Base-by-base conservation (phyloP, 2,329 filamentous ascomycete species). In the Sclerotinia subarctica region DNA sequence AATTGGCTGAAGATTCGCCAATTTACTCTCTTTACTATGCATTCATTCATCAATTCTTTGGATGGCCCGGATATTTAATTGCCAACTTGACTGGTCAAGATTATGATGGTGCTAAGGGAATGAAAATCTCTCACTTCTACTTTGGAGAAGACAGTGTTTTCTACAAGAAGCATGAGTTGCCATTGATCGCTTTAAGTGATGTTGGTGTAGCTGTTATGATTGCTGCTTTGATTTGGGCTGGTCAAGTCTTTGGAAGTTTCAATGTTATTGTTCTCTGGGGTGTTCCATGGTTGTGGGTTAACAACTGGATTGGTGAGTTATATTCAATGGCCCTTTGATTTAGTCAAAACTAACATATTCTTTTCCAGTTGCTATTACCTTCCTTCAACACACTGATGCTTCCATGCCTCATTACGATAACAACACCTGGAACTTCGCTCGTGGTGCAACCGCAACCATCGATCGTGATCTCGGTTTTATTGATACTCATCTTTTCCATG, bases 341-440 rank as follows among this genome's bases (percentile, higher is more conserved):
- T 68, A 64, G 1, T 26, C 65, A 17, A 62, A 49, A 60, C 72
- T 77, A 72, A 77, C 72, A 29, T 58, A 11, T 52, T 17, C 51
- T 57, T 44, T 46, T 53, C 69, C 46, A 87, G 88, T 92, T 26
- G 88, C 88, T 71, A 91, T 92, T 76, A 92, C 89, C 59, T 92
- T 90, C 79, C 87, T 92, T 26, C 89, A 92, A 79, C 89, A 92
- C 82, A 90, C 87, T 67, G 86, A 90, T 52, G 76, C 73, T 19
- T 77, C 78, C 35, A 80, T 88, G 60, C 83, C 83, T 24, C 85
- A 89, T 77, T 89, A 87, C 76, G 82, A 85, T 35, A 82, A 82
- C 54, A 81, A 84, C 24, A 80, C 80, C 66, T 90, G 87, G 87
- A 86, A 84, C 29, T 90, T 85, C 73, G 82, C 86, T 70, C 84